phyloP scores from a whole-genome alignment of 2,329 filamentous ascomycete genomes.

The Penicillium sp. region DNA sequence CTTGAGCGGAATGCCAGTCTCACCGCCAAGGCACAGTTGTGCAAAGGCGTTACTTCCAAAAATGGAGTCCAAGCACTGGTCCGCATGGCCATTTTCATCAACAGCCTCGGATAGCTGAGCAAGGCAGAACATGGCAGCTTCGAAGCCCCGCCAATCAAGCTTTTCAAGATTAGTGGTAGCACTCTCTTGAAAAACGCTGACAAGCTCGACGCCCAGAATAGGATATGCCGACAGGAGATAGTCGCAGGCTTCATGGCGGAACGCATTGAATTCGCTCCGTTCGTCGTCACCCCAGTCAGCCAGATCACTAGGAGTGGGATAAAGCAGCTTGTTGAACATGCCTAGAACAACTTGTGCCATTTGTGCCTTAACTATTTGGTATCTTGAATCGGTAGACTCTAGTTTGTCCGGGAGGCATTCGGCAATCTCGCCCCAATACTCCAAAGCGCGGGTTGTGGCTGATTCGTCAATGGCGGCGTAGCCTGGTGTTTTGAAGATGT shows the following conservation, averaged over 20 bases:
- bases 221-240: constrained; percentile 46
- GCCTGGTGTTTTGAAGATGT: constrained; percentile 41
- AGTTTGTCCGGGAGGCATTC: constrained; percentile 38
- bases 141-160: constrained; percentile 44
- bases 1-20: constrained; percentile 35
- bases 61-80: constrained; percentile 41
- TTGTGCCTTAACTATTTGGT: constrained; percentile 37
- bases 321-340: constrained; percentile 45
- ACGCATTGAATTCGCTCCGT: constrained; percentile 42
- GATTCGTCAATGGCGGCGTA: constrained; percentile 42
- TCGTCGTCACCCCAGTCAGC: constrained; percentile 46
- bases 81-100: constrained; percentile 44
- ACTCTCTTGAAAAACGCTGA: constrained; percentile 42
- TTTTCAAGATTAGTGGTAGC: constrained; percentile 33
- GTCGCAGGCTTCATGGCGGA: constrained; percentile 47
- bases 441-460: constrained; percentile 38
- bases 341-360: constrained; percentile 42
- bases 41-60: constrained; percentile 41
- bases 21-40: constrained; percentile 32
- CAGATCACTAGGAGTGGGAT: constrained; percentile 34
- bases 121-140: constrained; percentile 46
- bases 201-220: constrained; percentile 43
- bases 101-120: constrained; percentile 47
- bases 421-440: constrained; percentile 45
- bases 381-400: constrained; percentile 26